phyloP scores from a whole-genome alignment of 768 basidiomycete species.

The Mycena maculata region DNA sequence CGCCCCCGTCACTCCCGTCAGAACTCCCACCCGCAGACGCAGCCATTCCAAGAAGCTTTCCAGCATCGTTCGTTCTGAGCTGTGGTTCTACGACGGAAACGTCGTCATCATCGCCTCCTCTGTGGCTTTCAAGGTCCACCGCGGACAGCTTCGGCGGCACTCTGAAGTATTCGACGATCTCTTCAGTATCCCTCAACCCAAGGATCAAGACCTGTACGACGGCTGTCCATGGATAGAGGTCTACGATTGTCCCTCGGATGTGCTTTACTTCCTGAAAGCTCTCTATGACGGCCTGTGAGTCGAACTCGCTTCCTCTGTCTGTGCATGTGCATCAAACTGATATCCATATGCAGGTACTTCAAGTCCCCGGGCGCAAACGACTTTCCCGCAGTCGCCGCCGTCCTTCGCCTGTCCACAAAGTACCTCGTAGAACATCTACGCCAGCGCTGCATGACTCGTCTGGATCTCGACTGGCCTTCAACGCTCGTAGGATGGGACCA shows the following conservation, averaged over 20 bases:
- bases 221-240: conserved; percentile 70
- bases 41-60: conserved; percentile 28
- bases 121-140: conserved; percentile 79
- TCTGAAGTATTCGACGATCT: conserved; percentile 82
- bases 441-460: conserved; percentile 66
- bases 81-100: conserved; percentile 83
- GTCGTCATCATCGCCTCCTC: conserved; percentile 68
- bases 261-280: conserved; percentile 73
- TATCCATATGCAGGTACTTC: conserved; percentile 62
- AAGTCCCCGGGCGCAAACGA: conserved; percentile 60
- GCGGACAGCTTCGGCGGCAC: conserved; percentile 78
- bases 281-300: conserved; percentile 83
- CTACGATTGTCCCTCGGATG: conserved; percentile 74
- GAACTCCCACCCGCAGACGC: conserved; percentile 24
- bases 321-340: neutral
- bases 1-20: conserved; percentile 27
- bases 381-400: conserved; percentile 70
- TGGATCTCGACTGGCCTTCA: conserved; percentile 74
- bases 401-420: conserved; percentile 79
- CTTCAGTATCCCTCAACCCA: conserved; percentile 72
- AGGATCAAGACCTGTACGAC: conserved; percentile 61
- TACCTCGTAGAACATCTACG: conserved; percentile 80
- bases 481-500: conserved; percentile 77
- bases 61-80: conserved; percentile 62
- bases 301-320: neutral